These are phyloP conservation scores for Puccinia hordei DNA, from an alignment of 1,284 basidiomycete genomes.

Conservation along the genomic window DNA sequence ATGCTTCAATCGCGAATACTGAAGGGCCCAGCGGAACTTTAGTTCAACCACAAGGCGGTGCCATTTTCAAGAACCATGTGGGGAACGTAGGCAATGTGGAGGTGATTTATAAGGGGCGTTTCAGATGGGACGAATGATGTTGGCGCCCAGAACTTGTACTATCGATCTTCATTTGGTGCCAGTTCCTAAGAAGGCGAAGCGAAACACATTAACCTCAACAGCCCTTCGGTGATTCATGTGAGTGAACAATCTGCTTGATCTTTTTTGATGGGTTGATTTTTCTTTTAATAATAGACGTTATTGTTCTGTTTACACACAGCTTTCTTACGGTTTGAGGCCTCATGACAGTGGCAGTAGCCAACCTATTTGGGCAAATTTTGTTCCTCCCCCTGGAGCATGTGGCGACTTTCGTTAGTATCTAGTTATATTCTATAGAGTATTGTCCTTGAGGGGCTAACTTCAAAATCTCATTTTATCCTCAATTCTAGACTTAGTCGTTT, in stretches of 20 bases:
- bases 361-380: slow-evolving; percentile 45
- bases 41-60: slow-evolving; percentile 28
- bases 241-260: neutral
- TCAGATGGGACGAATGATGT: slow-evolving; percentile 41
- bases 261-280: neutral
- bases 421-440: neutral
- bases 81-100: slow-evolving; percentile 29
- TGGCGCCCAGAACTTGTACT: slow-evolving; percentile 38
- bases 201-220: slow-evolving; percentile 11
- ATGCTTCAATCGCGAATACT: slow-evolving; percentile 22
- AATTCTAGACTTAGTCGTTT: slow-evolving; percentile 32
- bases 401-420: slow-evolving; percentile 32
- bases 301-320: neutral
- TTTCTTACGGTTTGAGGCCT: slow-evolving; percentile 40
- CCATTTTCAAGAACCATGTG: slow-evolving; percentile 35
- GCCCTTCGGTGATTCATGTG: slow-evolving; percentile 28
- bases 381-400: slow-evolving; percentile 33
- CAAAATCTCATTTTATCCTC: neutral
- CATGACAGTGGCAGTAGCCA: slow-evolving; percentile 48
- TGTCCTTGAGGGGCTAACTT: neutral
- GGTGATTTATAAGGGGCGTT: slow-evolving; percentile 39
- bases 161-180: slow-evolving; percentile 45
- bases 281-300: neutral
- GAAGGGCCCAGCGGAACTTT: slow-evolving; percentile 35
- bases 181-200: slow-evolving; percentile 3